Conservation (phyloP, 148 eudicot species). For the Nepenthes mirabilis region DNA sequence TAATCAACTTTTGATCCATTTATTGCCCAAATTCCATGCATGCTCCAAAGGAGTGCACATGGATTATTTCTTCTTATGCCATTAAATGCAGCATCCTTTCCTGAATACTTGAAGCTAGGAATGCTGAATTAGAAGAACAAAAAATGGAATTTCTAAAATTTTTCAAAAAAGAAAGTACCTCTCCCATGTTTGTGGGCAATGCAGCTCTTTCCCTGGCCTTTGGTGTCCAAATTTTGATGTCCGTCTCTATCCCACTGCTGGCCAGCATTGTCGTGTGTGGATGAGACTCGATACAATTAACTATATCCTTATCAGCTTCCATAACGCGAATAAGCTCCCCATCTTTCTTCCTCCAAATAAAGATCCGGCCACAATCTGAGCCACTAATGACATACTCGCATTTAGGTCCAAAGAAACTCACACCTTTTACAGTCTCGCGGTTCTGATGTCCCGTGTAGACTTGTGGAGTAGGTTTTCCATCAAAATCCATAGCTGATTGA, state of each 20-base stretch:
- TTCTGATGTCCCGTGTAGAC: constrained; percentile 78
- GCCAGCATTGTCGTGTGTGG: constrained; percentile 69
- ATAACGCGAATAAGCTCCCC: constrained; percentile 80
- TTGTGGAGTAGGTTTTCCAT: constrained; percentile 31
- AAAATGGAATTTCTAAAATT: background rate
- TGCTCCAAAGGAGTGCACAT: too few relatives aligned
- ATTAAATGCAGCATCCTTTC: too few relatives aligned
- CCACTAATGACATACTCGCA: constrained; percentile 86
- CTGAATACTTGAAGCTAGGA: background rate
- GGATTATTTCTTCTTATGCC: too few relatives aligned
- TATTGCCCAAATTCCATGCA: too few relatives aligned
- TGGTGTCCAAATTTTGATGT: constrained; percentile 86
- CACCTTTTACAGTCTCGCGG: constrained; percentile 71
- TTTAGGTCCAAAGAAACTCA: constrained; percentile 76
- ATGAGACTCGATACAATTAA: constrained; percentile 81
- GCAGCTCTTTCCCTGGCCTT: constrained; percentile 51
- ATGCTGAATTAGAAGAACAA: background rate
- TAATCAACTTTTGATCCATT: too few relatives aligned
- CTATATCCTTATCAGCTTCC: constrained; percentile 70
- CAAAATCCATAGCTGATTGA: constrained; percentile 18
- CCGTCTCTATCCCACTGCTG: constrained; percentile 76
- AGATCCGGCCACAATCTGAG: constrained; percentile 92
- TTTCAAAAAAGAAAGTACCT: constrained; percentile 28
- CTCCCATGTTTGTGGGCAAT: constrained; percentile 53
- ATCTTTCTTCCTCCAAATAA: constrained; percentile 74